phyloP scores from a whole-genome alignment of 495 filamentous ascomycete species.

The Penicillium cataractarum region DNA sequence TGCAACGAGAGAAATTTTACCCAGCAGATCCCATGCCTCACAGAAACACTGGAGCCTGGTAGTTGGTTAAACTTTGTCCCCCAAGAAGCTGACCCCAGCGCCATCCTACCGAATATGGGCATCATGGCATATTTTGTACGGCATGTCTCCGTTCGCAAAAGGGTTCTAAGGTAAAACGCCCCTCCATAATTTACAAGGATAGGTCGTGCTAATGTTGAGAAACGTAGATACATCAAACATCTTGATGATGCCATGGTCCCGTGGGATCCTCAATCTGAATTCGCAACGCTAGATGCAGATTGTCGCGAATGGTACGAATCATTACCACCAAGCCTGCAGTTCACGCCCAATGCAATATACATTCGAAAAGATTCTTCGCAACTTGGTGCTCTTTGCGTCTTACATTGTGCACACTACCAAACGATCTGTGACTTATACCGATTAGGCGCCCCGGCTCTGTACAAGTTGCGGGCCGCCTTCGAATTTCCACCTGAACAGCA shows the following conservation, averaged over 20 bases:
- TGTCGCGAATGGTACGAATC: conserved; percentile 35
- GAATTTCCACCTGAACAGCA: conserved; percentile 36
- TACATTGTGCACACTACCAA: conserved; percentile 37
- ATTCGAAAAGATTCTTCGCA: conserved; percentile 36
- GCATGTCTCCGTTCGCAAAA: conserved; percentile 35
- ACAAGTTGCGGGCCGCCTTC: conserved; percentile 36
- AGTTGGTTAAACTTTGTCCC: conserved; percentile 30
- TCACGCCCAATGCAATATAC: conserved; percentile 34
- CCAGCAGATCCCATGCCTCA: conserved; percentile 33
- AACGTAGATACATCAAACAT: conserved; percentile 37
- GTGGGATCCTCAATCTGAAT: conserved; percentile 35
- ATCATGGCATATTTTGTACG: conserved; percentile 39
- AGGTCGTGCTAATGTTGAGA: not conserved
- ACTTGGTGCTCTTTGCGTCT: conserved; percentile 33
- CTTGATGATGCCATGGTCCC: conserved; percentile 34
- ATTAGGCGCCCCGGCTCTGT: conserved; percentile 35
- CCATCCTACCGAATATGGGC: conserved; percentile 32
- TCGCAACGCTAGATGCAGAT: conserved; percentile 29
- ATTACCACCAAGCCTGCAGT: conserved; percentile 33
- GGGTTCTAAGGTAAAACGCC: conserved; percentile 24
- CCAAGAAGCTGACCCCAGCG: conserved; percentile 15
- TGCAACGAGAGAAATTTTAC: conserved; percentile 37
- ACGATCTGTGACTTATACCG: conserved; percentile 40
- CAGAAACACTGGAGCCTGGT: conserved; percentile 30
- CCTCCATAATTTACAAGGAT: not conserved